Base-by-base conservation (phyloP, 768 basidiomycete genomes). In the Auriscalpium microsporum region DNA sequence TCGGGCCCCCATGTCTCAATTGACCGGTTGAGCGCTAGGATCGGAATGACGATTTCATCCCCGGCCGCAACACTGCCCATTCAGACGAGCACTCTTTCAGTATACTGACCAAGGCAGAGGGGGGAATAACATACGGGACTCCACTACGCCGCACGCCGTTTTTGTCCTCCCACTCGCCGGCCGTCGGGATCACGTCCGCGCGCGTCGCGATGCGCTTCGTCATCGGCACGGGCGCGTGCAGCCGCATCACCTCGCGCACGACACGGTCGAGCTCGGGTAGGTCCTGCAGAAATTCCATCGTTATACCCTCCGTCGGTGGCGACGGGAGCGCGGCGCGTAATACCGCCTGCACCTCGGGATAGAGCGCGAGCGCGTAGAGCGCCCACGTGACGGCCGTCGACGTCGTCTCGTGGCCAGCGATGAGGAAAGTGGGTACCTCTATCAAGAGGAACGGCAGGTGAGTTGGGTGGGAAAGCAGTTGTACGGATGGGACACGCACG, bases 1-100 rank as follows among this genome's bases (percentile, higher is more conserved):
- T 76, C 72, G 4, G 65, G 63, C 2, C 74, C 75, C 67, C 72
- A 75, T 2, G 72, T 59, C 8, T 53, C 55, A 36, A 54, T 54
- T 14, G 59, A 55, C 7, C 67, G 61, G 53, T 75, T 73, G 58
- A 71, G 6, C 6, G 66, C 63, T 1, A 60, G 46, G 19, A 67
- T 64, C n/a, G 67, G 63, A 37, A 73, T 61, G 28, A 72, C 63
- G 56, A 73, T 63, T 8, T 11, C n/a, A 23, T 66, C 62, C 0
- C 67, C 68, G 19, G 58, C 58, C 23, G 58, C 53, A 37, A 71
- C 17, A n/a, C 61, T 60, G 37, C 21, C 21, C 21, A 21, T 21
- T 21, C 21, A 21, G 21, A 21, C 21, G 21, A 21, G 21, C 21
- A 21, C 16, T n/a, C 11, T 23, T 38, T 45, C 16, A 47, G 42